phyloP scores from a whole-genome alignment of 495 filamentous ascomycete species.

The Cryomyces minteri region DNA sequence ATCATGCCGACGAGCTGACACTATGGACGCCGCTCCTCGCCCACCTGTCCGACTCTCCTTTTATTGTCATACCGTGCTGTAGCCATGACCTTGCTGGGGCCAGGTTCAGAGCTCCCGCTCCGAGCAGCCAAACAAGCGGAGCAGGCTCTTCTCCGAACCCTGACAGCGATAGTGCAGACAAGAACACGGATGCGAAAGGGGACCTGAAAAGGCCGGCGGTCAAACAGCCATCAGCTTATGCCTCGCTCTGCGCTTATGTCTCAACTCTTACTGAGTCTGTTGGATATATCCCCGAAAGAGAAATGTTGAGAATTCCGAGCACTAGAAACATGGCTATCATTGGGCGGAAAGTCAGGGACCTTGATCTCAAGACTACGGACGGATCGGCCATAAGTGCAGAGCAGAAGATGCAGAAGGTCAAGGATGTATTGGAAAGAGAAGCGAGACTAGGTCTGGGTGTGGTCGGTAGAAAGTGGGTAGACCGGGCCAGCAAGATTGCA shows the following conservation, averaged over 20 bases:
- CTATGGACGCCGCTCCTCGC: slow-evolving; percentile 89
- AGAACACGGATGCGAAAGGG: slow-evolving; percentile 6
- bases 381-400: background rate
- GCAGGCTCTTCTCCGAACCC: background rate
- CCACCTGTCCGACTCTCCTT: slow-evolving; percentile 52
- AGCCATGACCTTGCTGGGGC: slow-evolving; percentile 69
- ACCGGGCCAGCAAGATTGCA: slow-evolving; percentile 32
- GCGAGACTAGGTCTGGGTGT: slow-evolving; percentile 9
- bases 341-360: slow-evolving; percentile 22
- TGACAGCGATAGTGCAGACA: background rate
- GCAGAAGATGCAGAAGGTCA: slow-evolving; percentile 14
- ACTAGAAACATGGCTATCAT: slow-evolving; percentile 71
- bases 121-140: background rate
- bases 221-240: slow-evolving; percentile 39
- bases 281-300: slow-evolving; percentile 61
- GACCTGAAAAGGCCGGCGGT: slow-evolving; percentile 13
- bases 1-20: slow-evolving; percentile 91
- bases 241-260: slow-evolving; percentile 55
- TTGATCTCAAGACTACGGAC: background rate
- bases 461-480: slow-evolving; percentile 32
- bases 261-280: slow-evolving; percentile 43
- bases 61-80: slow-evolving; percentile 88
- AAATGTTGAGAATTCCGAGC: slow-evolving; percentile 72
- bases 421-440: slow-evolving; percentile 10
- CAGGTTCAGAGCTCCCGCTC: slow-evolving; percentile 39